phyloP scores from a whole-genome alignment of 192 early-diverging fungal genomes.

The Ambispora gerdemannii region DNA sequence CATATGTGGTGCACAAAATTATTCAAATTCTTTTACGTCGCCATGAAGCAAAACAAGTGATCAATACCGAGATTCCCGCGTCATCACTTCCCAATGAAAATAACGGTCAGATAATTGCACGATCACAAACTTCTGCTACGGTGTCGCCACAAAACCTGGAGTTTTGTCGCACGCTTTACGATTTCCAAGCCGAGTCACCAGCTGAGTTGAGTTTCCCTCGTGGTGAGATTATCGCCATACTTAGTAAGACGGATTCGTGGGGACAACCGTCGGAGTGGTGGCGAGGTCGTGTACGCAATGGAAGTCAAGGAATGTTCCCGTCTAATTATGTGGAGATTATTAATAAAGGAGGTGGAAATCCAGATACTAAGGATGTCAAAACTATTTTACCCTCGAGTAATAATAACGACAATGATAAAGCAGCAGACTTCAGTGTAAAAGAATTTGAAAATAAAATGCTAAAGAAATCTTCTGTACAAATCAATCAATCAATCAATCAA shows the following conservation, averaged over 20 bases:
- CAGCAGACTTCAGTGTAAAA: neutral
- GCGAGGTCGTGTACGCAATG: conserved; percentile 79
- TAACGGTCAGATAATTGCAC: conserved; percentile 26
- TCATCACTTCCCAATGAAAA: conserved; percentile 39
- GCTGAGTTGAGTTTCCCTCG: conserved; percentile 78
- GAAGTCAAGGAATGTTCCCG: conserved; percentile 87
- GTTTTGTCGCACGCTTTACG: conserved; percentile 87
- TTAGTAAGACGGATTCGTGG: conserved; percentile 76
- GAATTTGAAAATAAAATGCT: conserved; percentile 19
- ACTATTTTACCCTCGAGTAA: neutral
- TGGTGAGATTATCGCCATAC: conserved; percentile 88
- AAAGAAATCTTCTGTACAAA: neutral
- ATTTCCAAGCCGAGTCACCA: conserved; percentile 72
- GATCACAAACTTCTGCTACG: conserved; percentile 16
- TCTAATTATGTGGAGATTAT: conserved; percentile 89
- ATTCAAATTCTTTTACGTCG: conserved; percentile 69
- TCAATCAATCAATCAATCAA: no score
- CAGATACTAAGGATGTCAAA: conserved; percentile 1
- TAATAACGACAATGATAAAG: neutral
- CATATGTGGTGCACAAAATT: conserved; percentile 87
- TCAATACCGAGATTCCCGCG: no score
- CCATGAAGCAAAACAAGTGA: conserved; percentile 33
- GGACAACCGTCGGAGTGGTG: conserved; percentile 86
- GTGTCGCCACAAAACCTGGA: conserved; percentile 62
- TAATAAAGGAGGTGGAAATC: conserved; percentile 54